Conservation (phyloP, 345 rosid genomes). For the Eucalyptus pauciflora region DNA sequence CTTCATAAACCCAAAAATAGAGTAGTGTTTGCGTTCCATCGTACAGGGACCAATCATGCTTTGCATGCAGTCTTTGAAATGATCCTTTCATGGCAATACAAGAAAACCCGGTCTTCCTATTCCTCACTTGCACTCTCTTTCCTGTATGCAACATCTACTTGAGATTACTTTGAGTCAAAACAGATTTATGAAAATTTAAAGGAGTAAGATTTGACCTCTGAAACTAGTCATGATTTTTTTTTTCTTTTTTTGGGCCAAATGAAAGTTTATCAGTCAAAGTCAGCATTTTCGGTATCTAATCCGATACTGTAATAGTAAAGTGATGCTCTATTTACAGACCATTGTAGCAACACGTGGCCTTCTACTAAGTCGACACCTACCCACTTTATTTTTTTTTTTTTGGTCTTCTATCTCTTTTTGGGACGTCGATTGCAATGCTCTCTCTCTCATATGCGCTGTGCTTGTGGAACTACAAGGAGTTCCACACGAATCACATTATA, state of each 20-base stretch:
- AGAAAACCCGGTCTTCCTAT: neutral
- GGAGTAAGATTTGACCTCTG: neutral
- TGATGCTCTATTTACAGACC: neutral
- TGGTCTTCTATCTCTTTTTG: neutral
- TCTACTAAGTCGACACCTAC: neutral
- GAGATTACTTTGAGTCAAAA: neutral
- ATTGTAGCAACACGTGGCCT: neutral
- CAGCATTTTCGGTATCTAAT: neutral
- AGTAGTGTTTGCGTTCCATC: neutral
- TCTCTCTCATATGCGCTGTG: rapidly evolving
- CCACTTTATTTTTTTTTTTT: neutral
- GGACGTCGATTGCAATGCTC: too few species aligned
- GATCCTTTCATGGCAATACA: neutral
- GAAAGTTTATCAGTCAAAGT: neutral
- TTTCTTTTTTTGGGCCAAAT: neutral
- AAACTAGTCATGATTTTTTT: neutral
- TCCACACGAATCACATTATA: neutral
- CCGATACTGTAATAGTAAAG: neutral
- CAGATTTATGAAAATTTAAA: too few species aligned
- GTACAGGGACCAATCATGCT: neutral
- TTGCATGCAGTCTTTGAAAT: neutral
- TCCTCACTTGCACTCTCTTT: neutral
- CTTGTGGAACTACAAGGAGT: too few species aligned
- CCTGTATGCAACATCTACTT: neutral
- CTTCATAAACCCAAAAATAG: neutral